phyloP scores from a whole-genome alignment of 1,284 basidiomycete species.

The Ceratobasidium sp. region DNA sequence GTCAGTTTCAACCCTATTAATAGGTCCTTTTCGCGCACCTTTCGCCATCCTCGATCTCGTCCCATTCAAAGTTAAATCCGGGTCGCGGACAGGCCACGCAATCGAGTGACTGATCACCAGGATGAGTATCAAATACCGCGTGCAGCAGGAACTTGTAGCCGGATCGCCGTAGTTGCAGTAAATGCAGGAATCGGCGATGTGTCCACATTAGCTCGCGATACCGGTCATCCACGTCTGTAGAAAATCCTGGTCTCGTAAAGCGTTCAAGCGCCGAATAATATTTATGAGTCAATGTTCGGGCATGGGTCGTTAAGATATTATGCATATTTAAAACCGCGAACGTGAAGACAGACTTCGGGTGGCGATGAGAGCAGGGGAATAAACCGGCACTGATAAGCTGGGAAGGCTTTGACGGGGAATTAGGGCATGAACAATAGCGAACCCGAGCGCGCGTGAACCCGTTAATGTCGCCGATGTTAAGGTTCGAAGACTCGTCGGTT shows the following conservation, averaged over 20 bases:
- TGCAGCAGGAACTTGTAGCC: neutral
- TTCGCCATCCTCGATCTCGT: neutral
- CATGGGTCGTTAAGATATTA: neutral
- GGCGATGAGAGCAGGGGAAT: conserved; percentile 11
- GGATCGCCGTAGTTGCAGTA: neutral
- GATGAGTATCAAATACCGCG: neutral
- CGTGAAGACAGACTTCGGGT: conserved; percentile 4
- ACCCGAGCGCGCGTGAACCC: conserved; percentile 3
- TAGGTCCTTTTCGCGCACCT: neutral
- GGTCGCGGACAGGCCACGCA: conserved; percentile 25
- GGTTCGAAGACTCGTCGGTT: neutral
- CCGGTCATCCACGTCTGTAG: conserved; percentile 6
- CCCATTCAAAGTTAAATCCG: conserved; percentile 12
- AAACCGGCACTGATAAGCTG: conserved; percentile 4
- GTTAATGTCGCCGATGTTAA: neutral
- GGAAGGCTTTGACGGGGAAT: neutral
- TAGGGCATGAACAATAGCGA: neutral
- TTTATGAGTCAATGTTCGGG: neutral
- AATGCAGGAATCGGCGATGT: conserved; percentile 1
- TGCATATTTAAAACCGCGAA: neutral
- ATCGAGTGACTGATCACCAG: conserved; percentile 14
- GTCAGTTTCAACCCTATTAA: neutral
- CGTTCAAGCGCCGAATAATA: conserved; percentile 6
- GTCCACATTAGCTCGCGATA: conserved; percentile 20
- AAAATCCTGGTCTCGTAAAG: neutral